Evolutionary conservation across 768 basidiomycete species (phyloP).

Genomic region (Pulveroboletus ravenelii): DNA sequence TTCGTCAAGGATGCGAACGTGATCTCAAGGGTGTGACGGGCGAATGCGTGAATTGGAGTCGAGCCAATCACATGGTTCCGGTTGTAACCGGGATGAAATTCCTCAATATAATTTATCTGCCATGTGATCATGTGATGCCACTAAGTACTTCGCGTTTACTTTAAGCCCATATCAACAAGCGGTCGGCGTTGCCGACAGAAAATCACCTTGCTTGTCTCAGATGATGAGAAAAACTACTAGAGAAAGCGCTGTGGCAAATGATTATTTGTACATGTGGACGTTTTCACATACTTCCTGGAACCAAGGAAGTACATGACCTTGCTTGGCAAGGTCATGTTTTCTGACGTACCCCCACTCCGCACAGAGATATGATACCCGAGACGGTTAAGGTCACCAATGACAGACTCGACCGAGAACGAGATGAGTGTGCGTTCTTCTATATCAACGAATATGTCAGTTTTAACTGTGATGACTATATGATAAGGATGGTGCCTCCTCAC

Average conservation of each 20-base stretch:
- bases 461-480: not conserved
- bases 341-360: not conserved
- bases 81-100: not conserved
- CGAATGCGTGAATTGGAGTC: not conserved
- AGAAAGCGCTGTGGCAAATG: too few relatives aligned
- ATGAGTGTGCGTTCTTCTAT: not conserved
- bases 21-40: not conserved
- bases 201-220: too few relatives aligned
- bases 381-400: not conserved
- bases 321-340: too few relatives aligned
- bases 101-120: not conserved
- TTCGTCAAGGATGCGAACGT: not conserved
- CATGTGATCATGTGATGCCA: too few relatives aligned
- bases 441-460: not conserved
- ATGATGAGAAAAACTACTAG: too few relatives aligned
- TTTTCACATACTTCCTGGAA: too few relatives aligned
- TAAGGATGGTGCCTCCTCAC: not conserved
- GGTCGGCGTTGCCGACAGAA: not conserved
- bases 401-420: not conserved
- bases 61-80: constrained; percentile 17
- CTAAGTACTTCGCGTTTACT: too few relatives aligned
- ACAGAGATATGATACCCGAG: not conserved
- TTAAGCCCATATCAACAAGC: too few relatives aligned
- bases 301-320: too few relatives aligned
- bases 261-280: too few relatives aligned